phyloP scores from a whole-genome alignment of 2,329 filamentous ascomycete species.

The Alternaria gaisen region DNA sequence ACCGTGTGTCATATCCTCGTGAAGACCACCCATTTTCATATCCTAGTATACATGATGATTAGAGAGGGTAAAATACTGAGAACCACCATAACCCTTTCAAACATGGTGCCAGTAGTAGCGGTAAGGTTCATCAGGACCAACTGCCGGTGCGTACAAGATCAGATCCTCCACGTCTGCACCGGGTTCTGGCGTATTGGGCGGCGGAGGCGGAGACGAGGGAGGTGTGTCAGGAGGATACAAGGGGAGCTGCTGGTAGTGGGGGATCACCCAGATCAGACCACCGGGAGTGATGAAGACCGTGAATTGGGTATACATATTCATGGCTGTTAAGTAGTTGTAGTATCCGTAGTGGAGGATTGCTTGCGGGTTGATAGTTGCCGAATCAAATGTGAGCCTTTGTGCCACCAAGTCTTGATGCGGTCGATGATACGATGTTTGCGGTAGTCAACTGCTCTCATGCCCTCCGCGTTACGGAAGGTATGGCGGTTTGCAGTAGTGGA shows the following conservation, averaged over 20 bases:
- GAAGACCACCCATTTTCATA: conserved; percentile 2
- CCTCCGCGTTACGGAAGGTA: conserved; percentile 37
- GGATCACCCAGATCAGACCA: not conserved
- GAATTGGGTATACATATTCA: not conserved
- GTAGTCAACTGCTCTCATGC: conserved; percentile 34
- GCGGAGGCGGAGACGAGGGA: not conserved
- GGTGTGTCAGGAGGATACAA: not conserved
- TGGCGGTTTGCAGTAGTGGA: conserved; percentile 30
- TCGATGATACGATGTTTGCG: conserved; percentile 32
- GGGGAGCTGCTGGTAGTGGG: not conserved
- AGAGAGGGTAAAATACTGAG: not conserved
- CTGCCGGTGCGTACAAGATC: not conserved
- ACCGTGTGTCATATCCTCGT: conserved; percentile 2
- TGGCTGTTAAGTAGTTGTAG: not conserved
- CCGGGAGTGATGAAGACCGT: not conserved
- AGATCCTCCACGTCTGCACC: not conserved
- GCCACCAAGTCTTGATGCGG: conserved; percentile 33
- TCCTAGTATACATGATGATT: not conserved
- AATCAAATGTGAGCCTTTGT: conserved; percentile 30
- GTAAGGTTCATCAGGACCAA: not conserved
- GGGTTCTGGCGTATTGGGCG: not conserved
- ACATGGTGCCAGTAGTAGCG: not conserved
- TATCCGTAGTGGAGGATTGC: not conserved
- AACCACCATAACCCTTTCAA: not conserved
- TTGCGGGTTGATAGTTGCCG: conserved; percentile 24